A percentile compares a stretch with the other conserved stretches of the same genome.
These are phyloP conservation scores for Epichloe uncinata DNA, from an alignment of 2,329 filamentous ascomycete species.

Conservation along the genomic window DNA sequence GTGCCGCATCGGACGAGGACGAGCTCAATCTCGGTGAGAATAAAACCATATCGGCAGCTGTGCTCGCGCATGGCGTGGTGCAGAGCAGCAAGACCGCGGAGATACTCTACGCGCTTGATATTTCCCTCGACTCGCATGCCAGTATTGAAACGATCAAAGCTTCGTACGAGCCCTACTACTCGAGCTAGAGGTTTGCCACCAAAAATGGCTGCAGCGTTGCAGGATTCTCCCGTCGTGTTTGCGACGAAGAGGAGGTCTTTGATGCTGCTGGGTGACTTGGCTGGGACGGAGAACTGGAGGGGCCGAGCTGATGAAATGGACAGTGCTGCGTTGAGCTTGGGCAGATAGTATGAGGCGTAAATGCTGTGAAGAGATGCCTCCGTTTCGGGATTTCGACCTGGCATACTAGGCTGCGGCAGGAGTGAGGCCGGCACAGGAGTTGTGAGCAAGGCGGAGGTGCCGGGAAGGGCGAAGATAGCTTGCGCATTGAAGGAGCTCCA, in stretches of 20 bases:
- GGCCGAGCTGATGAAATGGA: conserved; percentile 59
- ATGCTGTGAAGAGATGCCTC: conserved; percentile 64
- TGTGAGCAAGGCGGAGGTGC: conserved; percentile 58
- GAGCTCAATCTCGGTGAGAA: conserved; percentile 91
- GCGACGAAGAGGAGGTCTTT: conserved; percentile 52
- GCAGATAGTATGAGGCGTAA: conserved; percentile 65
- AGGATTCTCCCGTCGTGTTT: conserved; percentile 43
- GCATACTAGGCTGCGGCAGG: conserved; percentile 44
- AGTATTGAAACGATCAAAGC: conserved; percentile 89
- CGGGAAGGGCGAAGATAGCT: conserved; percentile 59
- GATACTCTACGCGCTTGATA: conserved; percentile 76
- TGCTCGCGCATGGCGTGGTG: conserved; percentile 91
- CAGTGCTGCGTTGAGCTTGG: conserved; percentile 77
- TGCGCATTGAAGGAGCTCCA: conserved; percentile 70
- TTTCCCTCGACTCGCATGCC: conserved; percentile 81
- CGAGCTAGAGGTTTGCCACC: conserved; percentile 38
- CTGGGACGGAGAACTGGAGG: conserved; percentile 35
- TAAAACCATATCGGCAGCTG: conserved; percentile 86
- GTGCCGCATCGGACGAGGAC: conserved; percentile 74
- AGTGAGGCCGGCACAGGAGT: conserved; percentile 49
- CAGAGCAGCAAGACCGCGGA: conserved; percentile 71
- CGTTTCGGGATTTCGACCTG: conserved; percentile 60
- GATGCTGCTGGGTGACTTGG: conserved; percentile 19
- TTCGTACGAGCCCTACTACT: conserved; percentile 76
- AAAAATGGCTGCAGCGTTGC: conserved; percentile 39